phyloP scores from a whole-genome alignment of 2,329 filamentous ascomycete species.

The Aspergillus flavus region DNA sequence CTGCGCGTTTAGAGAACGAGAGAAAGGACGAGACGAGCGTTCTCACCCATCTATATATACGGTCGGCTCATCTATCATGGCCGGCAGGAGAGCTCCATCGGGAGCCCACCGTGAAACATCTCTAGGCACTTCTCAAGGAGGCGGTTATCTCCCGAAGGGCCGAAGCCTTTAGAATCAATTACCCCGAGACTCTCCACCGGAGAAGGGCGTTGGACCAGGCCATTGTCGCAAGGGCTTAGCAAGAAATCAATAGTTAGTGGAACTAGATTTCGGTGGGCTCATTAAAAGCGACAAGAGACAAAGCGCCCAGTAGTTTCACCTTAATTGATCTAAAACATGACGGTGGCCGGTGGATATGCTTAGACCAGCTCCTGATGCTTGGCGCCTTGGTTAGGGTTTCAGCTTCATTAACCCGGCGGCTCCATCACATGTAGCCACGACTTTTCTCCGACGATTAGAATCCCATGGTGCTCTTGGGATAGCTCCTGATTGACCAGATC shows the following conservation, averaged over 20 bases:
- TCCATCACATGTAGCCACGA: not conserved
- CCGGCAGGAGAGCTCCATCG: constrained; percentile 8
- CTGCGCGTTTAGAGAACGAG: constrained; percentile 20
- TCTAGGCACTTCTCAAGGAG: constrained; percentile 3
- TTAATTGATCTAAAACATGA: constrained; percentile 24
- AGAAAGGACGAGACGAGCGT: constrained; percentile 3
- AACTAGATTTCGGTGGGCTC: not conserved
- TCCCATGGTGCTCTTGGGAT: not conserved
- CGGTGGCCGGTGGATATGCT: constrained; percentile 15
- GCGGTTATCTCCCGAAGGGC: not conserved
- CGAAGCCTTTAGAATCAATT: constrained; percentile 1
- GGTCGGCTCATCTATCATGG: not conserved
- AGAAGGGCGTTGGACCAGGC: constrained; percentile 4
- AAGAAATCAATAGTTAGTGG: constrained; percentile 3
- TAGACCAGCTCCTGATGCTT: constrained; percentile 14
- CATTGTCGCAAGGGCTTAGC: not conserved
- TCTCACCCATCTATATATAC: constrained; percentile 21
- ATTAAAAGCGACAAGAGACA: constrained; percentile 3
- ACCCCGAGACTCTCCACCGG: constrained; percentile 15
- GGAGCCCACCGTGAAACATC: constrained; percentile 17
- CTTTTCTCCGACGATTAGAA: not conserved
- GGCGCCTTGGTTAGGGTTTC: constrained; percentile 23
- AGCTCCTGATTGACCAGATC: not conserved
- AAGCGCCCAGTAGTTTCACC: constrained; percentile 25
- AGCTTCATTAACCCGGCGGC: constrained; percentile 23